Percentiles rank a stretch among this genome's conserved stretches.
Evolutionary conservation across 306 rosid species (phyloP).

Genomic region (Corylus americana): DNA sequence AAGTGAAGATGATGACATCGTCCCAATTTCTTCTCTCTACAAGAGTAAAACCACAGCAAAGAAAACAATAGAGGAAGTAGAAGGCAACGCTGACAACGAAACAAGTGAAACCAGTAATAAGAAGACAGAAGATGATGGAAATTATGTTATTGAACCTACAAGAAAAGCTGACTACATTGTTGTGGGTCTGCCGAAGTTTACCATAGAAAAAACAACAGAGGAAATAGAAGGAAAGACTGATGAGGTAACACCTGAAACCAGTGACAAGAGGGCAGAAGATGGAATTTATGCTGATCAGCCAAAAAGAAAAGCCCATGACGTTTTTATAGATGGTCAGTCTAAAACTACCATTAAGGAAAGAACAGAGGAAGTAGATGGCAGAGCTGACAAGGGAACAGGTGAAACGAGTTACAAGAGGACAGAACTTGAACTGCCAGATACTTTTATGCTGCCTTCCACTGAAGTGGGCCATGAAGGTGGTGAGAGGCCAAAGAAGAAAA

Average conservation of each 20-base stretch:
- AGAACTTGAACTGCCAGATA: slow-evolving; percentile 16
- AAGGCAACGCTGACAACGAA: slow-evolving; percentile 33
- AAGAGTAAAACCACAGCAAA: slow-evolving; percentile 36
- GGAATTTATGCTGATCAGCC: slow-evolving; percentile 24
- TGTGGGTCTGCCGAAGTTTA: slow-evolving; percentile 34
- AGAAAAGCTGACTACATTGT: slow-evolving; percentile 31
- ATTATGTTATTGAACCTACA: slow-evolving; percentile 22
- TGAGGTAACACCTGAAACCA: slow-evolving; percentile 30
- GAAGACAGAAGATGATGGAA: slow-evolving; percentile 36
- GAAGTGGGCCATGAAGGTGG: slow-evolving; percentile 6
- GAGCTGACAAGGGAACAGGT: slow-evolving; percentile 27
- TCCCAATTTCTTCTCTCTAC: slow-evolving; percentile 50
- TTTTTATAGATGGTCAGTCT: slow-evolving; percentile 38
- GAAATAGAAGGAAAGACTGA: slow-evolving; percentile 35
- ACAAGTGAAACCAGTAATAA: slow-evolving; percentile 35
- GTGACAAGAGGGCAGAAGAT: slow-evolving; percentile 35
- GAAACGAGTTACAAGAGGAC: slow-evolving; percentile 34
- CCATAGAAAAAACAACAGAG: slow-evolving; percentile 16
- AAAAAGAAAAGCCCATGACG: slow-evolving; percentile 28
- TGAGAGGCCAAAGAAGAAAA: slow-evolving; percentile 37
- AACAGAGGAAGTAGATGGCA: slow-evolving; percentile 34
- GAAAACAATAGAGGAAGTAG: slow-evolving; percentile 32
- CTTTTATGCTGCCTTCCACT: too few relatives aligned
- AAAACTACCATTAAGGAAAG: slow-evolving; percentile 29
- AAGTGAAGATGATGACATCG: slow-evolving; percentile 43